Conservation (phyloP, 768 basidiomycete genomes). For the Piloderma croceum region DNA sequence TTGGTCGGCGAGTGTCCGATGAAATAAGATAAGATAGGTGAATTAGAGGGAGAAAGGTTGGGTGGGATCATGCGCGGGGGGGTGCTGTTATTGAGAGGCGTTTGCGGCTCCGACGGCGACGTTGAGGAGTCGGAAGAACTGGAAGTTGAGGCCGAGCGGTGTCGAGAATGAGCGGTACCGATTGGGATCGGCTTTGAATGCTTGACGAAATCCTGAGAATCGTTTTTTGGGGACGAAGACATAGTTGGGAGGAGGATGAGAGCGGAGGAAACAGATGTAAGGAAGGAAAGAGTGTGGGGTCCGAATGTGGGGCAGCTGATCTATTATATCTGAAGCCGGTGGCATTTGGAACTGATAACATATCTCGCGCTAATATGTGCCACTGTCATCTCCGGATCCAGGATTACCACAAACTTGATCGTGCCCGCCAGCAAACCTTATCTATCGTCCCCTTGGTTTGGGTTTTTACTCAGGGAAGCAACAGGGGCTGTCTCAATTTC, state of each 20-base stretch:
- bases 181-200: conserved; percentile 68
- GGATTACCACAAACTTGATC: no score
- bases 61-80: conserved; percentile 31
- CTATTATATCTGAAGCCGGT: not conserved
- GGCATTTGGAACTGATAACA: not conserved
- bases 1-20: conserved; percentile 51
- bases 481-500: no score
- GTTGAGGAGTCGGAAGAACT: conserved; percentile 49
- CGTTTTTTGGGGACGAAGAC: conserved; percentile 24
- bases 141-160: conserved; percentile 56
- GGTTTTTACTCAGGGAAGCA: no score
- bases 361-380: not conserved
- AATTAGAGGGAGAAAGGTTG: conserved; percentile 51
- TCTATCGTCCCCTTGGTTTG: no score
- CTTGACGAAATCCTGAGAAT: conserved; percentile 30
- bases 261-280: not conserved
- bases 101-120: conserved; percentile 47
- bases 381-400: no score
- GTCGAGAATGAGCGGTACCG: conserved; percentile 36
- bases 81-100: conserved; percentile 43
- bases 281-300: not conserved
- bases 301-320: conserved; percentile 1
- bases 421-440: no score
- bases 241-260: not conserved
- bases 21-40: conserved; percentile 70